These are phyloP conservation scores for Aspergillus leporis DNA, from an alignment of 495 filamentous ascomycete species.

Conservation along the genomic window DNA sequence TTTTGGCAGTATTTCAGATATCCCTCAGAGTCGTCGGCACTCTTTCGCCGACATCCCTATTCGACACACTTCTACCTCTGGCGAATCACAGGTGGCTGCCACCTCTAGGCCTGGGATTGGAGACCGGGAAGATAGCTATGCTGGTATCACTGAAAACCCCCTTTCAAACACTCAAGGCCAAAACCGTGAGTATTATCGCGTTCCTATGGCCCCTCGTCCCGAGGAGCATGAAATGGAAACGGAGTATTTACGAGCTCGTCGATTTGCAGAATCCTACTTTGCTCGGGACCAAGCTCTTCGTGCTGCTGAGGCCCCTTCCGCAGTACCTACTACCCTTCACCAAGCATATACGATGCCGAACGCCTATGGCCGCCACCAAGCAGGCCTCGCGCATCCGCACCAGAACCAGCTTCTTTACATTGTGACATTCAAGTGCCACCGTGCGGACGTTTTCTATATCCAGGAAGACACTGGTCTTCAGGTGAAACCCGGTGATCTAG, in stretches of 20 bases:
- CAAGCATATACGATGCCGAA: slow-evolving; percentile 54
- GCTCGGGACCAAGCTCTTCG: slow-evolving; percentile 45
- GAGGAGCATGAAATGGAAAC: slow-evolving; percentile 40
- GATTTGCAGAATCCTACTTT: slow-evolving; percentile 53
- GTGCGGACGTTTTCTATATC: slow-evolving; percentile 94
- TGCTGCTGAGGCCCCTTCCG: slow-evolving; percentile 36
- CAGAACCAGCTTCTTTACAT: slow-evolving; percentile 86
- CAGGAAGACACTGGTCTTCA: slow-evolving; percentile 92
- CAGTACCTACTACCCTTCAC: slow-evolving; percentile 46
- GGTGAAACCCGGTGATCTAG: slow-evolving; percentile 86
- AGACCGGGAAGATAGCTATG: slow-evolving; percentile 43
- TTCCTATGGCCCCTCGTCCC: slow-evolving; percentile 32
- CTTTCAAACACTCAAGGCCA: slow-evolving; percentile 36
- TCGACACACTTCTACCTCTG: slow-evolving; percentile 63
- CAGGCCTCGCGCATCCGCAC: slow-evolving; percentile 65
- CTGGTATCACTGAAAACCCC: slow-evolving; percentile 34
- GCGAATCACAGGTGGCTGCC: slow-evolving; percentile 46
- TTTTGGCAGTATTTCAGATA: slow-evolving; percentile 68
- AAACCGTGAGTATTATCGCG: slow-evolving; percentile 46
- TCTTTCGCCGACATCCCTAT: slow-evolving; percentile 91
- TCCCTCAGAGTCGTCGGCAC: slow-evolving; percentile 86
- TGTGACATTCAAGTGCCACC: slow-evolving; percentile 91
- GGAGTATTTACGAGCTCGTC: slow-evolving; percentile 46
- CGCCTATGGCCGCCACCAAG: slow-evolving; percentile 54
- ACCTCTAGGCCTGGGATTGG: slow-evolving; percentile 32